Conservation (phyloP, 768 basidiomycete genomes). For the Trametes coccinea region DNA sequence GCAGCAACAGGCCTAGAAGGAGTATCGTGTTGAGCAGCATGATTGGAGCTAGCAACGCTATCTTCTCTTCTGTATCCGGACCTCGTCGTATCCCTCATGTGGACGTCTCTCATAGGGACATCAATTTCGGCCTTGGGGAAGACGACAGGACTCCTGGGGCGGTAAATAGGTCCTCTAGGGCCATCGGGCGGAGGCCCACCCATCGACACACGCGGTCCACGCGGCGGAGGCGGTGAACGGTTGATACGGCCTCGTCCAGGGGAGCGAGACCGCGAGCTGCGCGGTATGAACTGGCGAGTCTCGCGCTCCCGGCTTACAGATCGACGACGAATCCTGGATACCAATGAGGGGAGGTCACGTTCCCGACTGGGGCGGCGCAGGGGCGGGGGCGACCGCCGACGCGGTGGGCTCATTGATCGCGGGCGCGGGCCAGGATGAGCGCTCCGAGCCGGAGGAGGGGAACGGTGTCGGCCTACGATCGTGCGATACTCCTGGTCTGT, state of each 20-base stretch:
- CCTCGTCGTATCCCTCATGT: conserved; percentile 8
- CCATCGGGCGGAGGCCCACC: conserved; percentile 4
- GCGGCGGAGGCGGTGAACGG: conserved; percentile 4
- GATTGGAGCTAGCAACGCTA: conserved; percentile 15
- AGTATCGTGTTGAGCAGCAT: not conserved
- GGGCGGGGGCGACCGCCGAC: conserved; percentile 1
- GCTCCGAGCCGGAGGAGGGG: not conserved
- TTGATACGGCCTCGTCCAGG: not conserved
- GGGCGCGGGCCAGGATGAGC: not conserved
- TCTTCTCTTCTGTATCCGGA: not conserved
- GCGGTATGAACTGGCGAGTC: not conserved
- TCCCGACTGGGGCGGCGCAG: conserved; percentile 2
- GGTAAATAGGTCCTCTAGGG: not conserved
- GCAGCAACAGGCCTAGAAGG: not conserved
- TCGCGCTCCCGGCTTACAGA: conserved; percentile 14
- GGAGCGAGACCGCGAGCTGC: conserved; percentile 17
- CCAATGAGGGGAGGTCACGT: conserved; percentile 8
- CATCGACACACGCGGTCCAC: not conserved
- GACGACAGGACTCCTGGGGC: not conserved
- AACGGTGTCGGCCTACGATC: conserved; percentile 16
- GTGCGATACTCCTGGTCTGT: conserved; percentile 19
- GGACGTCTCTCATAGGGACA: not conserved
- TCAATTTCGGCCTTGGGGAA: conserved; percentile 15
- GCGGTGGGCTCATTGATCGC: conserved; percentile 9
- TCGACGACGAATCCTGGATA: conserved; percentile 8